Evolutionary conservation across 2,329 filamentous ascomycete genomes (phyloP).

Genomic region (Ophiostoma triangulosporum): DNA sequence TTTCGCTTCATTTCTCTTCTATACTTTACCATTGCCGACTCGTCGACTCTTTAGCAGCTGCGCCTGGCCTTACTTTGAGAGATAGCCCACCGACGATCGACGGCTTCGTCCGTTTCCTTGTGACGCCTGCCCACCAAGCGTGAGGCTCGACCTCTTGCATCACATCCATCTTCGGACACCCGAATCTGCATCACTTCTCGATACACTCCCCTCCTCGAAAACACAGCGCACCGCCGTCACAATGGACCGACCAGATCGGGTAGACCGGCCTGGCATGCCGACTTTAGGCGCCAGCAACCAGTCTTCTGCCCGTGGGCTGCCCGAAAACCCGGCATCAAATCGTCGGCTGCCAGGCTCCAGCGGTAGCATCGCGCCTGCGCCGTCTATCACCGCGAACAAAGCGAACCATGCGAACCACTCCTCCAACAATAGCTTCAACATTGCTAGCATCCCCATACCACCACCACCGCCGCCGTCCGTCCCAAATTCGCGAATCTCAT

Average conservation of each 20-base stretch:
- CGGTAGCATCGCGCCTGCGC: conserved; percentile 14
- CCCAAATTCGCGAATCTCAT: conserved; percentile 30
- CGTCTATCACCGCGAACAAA: conserved; percentile 14
- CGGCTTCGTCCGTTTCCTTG: background rate
- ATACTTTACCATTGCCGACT: background rate
- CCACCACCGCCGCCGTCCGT: conserved; percentile 22
- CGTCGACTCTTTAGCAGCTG: background rate
- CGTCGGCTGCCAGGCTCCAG: conserved; percentile 19
- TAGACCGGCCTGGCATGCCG: conserved; percentile 10
- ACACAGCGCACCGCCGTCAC: background rate
- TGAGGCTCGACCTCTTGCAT: background rate
- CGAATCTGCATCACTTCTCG: background rate
- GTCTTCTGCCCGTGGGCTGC: conserved; percentile 18
- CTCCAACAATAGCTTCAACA: background rate
- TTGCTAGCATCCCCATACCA: conserved; percentile 19
- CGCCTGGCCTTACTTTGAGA: background rate
- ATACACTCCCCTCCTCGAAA: background rate
- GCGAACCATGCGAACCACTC: background rate
- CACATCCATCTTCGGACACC: background rate
- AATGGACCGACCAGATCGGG: conserved; percentile 13
- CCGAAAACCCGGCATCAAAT: conserved; percentile 24
- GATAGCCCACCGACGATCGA: conserved; percentile 1
- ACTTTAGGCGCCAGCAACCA: conserved; percentile 9
- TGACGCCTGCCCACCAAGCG: background rate
- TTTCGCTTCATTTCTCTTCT: background rate